Evolutionary conservation across 2,329 filamentous ascomycete species (phyloP), one percentile per base, ranked within the genome.

Genomic region (Blastomyces silverae): DNA sequence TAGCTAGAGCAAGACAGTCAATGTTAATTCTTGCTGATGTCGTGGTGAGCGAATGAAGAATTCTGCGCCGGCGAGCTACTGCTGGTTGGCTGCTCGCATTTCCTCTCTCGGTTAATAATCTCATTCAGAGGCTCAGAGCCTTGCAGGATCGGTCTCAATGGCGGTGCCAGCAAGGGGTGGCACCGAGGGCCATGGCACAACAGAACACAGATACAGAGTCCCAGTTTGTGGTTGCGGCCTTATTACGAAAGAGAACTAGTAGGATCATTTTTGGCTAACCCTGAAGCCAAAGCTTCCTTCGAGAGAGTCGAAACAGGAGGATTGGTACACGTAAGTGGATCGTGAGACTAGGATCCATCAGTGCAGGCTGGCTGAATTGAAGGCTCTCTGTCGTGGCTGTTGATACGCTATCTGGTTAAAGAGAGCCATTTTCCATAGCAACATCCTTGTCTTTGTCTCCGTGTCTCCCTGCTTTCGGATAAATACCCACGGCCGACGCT

Each of bases 381-480:
- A 22, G 44, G 10, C 25, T 34, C 22, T 22, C n/a, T 28, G 37
- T n/a, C 53, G 31, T 28, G 31, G n/a, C 48, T 31, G 56, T 34
- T 57, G 22, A 57, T 25, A 48, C 25, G 39, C 62, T 37, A 46
- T 31, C 39, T 58, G 50, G 50, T 53, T 44, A n/a, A 42, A n/a
- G 50, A 15, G 6, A 39, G 31, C 61, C 15, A 37, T 56, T 55
- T 63, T 46, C 50, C 61, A 44, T 56, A 28, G 53, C 46, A 62
- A 63, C 52, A 44, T 58, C 62, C 62, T 63, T 63, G 62, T 48
- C 52, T 48, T 57, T 46, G 52, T 46, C 22, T 57, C 22, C 62
- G 25, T 63, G 42, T 22, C 11, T 22, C 44, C 20, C 55, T 58
- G 52, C 22, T 48, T 56, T 56, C 48, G 52, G 62, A 57, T 34